A percentile compares a stretch with the other conserved stretches of the same genome.
Evolutionary conservation across 305 asterid species (phyloP).

Genomic region (Lippia alba): DNA sequence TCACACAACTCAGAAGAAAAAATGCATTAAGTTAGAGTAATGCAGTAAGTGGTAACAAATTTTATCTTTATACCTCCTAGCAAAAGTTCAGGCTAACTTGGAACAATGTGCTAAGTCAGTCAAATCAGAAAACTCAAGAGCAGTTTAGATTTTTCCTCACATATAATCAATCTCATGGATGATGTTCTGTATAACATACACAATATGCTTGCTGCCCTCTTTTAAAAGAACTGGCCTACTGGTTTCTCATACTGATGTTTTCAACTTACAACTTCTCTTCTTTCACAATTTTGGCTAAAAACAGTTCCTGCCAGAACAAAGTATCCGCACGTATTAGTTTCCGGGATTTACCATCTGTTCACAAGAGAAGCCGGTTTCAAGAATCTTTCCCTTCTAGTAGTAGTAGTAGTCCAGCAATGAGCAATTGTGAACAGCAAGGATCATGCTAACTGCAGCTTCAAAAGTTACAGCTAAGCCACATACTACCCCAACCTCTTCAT

Average conservation of each 20-base stretch:
- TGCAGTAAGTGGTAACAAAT: not conserved
- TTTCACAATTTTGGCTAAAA: constrained; percentile 15
- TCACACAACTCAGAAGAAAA: not conserved
- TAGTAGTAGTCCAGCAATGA: not conserved
- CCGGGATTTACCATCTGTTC: not conserved
- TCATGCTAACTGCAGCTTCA: not conserved
- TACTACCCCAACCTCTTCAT: not conserved
- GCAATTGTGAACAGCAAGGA: not conserved
- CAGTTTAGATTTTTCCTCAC: not conserved
- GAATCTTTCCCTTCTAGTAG: not conserved
- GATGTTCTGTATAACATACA: not conserved
- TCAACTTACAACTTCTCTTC: not conserved
- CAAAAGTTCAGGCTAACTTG: not conserved
- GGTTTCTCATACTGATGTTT: not conserved
- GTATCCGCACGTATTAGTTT: not conserved
- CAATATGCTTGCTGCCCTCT: constrained; percentile 7
- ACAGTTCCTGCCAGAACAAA: not conserved
- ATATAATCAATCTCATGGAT: not conserved
- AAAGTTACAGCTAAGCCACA: constrained; percentile 12
- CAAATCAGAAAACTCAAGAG: not conserved
- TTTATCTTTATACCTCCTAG: not conserved
- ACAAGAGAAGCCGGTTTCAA: not conserved
- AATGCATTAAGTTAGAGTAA: not conserved
- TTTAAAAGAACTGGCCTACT: constrained; percentile 4
- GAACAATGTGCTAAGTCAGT: constrained; percentile 1